Conservation (phyloP, 2,329 filamentous ascomycete genomes). For the Daldinia sp. region DNA sequence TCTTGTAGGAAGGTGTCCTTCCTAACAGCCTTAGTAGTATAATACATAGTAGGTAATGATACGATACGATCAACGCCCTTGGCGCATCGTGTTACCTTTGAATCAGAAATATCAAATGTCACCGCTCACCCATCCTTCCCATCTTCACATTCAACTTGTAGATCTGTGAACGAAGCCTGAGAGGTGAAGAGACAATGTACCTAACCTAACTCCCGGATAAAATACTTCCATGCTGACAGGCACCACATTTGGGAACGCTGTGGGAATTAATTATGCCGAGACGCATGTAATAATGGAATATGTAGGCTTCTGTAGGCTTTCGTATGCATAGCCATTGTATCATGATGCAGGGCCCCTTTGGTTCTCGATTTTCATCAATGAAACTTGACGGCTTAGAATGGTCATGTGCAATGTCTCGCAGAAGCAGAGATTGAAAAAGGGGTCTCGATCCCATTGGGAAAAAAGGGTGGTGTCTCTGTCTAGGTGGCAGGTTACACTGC, state of each 20-base stretch:
- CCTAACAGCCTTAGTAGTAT: neutral
- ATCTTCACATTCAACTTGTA: conserved; percentile 3
- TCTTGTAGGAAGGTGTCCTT: conserved; percentile 20
- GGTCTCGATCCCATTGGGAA: conserved; percentile 23
- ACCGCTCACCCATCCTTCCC: neutral
- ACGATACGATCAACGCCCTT: conserved; percentile 23
- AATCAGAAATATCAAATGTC: conserved; percentile 2
- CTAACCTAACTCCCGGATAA: conserved; percentile 37
- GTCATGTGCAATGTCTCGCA: conserved; percentile 35
- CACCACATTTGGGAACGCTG: conserved; percentile 13
- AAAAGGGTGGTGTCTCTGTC: conserved; percentile 23
- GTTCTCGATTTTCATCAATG: conserved; percentile 26
- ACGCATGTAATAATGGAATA: conserved; percentile 32
- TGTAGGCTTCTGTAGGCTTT: conserved; percentile 20
- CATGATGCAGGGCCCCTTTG: conserved; percentile 20
- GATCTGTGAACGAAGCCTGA: neutral
- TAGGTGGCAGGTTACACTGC: conserved; percentile 40
- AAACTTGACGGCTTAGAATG: conserved; percentile 32
- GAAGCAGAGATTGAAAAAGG: conserved; percentile 21
- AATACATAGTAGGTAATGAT: conserved; percentile 12
- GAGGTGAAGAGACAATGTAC: conserved; percentile 25
- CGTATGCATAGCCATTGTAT: conserved; percentile 19
- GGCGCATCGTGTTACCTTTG: conserved; percentile 2
- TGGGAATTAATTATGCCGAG: conserved; percentile 29
- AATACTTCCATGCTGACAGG: conserved; percentile 31